Percentiles rank a stretch among this genome's conserved stretches.
Conservation (phyloP, 257 asterid genomes). For the Plantago elongata region DNA sequence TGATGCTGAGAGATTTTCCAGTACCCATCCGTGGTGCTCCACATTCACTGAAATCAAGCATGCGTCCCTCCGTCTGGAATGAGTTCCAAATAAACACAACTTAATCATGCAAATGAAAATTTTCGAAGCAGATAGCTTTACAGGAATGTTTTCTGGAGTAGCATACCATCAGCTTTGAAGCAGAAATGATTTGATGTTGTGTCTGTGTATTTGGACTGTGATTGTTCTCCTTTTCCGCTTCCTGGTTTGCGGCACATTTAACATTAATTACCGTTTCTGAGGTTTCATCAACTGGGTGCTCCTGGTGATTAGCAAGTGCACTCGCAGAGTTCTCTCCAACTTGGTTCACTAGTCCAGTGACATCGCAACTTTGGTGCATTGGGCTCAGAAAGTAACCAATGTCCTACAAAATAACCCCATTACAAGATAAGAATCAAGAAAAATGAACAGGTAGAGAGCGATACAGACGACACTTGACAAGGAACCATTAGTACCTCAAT, state of each 20-base stretch:
- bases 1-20: slow-evolving; percentile 30
- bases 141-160: no score
- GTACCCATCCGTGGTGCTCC: slow-evolving; percentile 73
- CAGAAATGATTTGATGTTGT: slow-evolving; percentile 20
- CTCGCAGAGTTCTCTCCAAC: slow-evolving; percentile 4
- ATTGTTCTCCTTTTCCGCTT: slow-evolving; percentile 32
- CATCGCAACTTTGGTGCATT: slow-evolving; percentile 3
- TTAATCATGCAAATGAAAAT: not conserved
- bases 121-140: not conserved
- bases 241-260: slow-evolving; percentile 20
- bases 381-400: slow-evolving; percentile 9
- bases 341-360: not conserved
- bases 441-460: not conserved
- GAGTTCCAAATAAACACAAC: not conserved
- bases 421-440: not conserved
- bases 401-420: not conserved
- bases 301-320: slow-evolving; percentile 4
- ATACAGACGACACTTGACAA: not conserved
- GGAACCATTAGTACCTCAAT: slow-evolving; percentile 51
- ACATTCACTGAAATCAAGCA: slow-evolving; percentile 87
- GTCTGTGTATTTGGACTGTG: slow-evolving; percentile 23
- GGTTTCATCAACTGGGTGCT: not conserved
- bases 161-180: slow-evolving; percentile 16
- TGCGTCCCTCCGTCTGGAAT: slow-evolving; percentile 73
- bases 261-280: slow-evolving; percentile 60